Base-by-base conservation (phyloP, 2,329 filamentous ascomycete genomes). In the Nothophaeocryptopus gaeumannii region DNA sequence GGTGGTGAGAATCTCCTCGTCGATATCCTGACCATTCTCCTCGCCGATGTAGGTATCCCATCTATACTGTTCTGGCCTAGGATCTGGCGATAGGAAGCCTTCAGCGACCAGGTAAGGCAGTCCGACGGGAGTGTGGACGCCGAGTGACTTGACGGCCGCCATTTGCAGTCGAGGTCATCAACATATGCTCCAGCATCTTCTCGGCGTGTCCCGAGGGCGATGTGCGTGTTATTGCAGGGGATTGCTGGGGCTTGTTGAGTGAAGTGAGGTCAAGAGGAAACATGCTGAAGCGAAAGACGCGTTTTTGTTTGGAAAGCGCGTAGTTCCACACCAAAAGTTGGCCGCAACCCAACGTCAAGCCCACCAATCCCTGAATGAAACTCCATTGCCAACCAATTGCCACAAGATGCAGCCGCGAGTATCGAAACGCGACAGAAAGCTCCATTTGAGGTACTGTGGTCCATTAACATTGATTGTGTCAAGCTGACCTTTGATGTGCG, bases 61-160 rank as follows among this genome's bases (percentile, higher is more conserved):
- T 50, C 75, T 76, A 69, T 95, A 97, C 4, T 79, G 78, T 31
- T 81, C 77, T 20, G 80, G 70, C 13, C 81, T 72, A 3, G 88
- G 81, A 54, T 93, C 80, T 39, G 78, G 70, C 13, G 85, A 81
- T 2, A 97, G 76, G 35, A 95, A 79, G 50, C 83, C 80, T 70
- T 97, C 91, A 60, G 85, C 79, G 60, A 96, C 80, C 57, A 95
- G 84, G 74, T 93, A 89, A 55, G 82, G 83, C 57, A 97, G 78
- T 58, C 86, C 90, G 54, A 87, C 82, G 53, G 95, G 91, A 73
- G 87, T 84, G 75, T 97, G 92, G 66, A 96, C 78, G 70, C 93
- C 93, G 64, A 96, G 81, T 58, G 92, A 96, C 70, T 83, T 88
- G 72, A 96, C 83, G 67, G 87, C 84, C 61, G 92, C 92, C 95